phyloP scores from a whole-genome alignment of 75 land plant genomes.

The Azolla pinnata region DNA sequence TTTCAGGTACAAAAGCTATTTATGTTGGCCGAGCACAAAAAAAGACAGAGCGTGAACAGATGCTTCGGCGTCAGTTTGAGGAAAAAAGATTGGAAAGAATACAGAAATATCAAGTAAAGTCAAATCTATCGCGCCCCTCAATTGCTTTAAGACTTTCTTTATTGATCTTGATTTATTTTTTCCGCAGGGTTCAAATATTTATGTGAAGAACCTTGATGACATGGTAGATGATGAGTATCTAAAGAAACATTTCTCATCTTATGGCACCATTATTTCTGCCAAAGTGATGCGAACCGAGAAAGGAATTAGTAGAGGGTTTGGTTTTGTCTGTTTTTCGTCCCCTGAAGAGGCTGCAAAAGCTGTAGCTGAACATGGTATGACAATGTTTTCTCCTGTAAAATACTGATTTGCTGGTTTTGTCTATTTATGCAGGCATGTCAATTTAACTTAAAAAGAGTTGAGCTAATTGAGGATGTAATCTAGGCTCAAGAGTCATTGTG shows the following conservation, averaged over 20 bases:
- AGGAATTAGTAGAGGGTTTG: conserved; percentile 60
- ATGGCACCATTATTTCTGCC: conserved; percentile 54
- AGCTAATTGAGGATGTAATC: no score
- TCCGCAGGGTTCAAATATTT: conserved; percentile 50
- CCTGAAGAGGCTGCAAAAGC: conserved; percentile 63
- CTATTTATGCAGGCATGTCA: no score
- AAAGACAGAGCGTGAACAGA: conserved; percentile 42
- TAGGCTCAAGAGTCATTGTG: no score
- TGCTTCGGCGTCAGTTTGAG: conserved; percentile 39
- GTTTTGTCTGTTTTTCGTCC: conserved; percentile 60
- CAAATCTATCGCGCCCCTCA: no score
- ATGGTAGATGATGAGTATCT: conserved; percentile 45
- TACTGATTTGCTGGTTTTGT: no score
- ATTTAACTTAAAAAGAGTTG: no score
- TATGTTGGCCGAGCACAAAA: conserved; percentile 69
- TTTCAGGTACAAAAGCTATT: conserved; percentile 34
- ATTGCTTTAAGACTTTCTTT: no score
- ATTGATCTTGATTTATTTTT: no score
- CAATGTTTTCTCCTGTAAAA: neutral
- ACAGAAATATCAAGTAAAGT: conserved; percentile 34
- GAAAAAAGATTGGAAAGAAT: conserved; percentile 43
- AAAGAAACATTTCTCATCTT: conserved; percentile 30
- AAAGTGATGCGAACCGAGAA: conserved; percentile 54
- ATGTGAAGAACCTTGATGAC: conserved; percentile 58
- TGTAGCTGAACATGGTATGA: conserved; percentile 36